phyloP scores from a whole-genome alignment of 768 basidiomycete species.

The Dioszegia hungarica region DNA sequence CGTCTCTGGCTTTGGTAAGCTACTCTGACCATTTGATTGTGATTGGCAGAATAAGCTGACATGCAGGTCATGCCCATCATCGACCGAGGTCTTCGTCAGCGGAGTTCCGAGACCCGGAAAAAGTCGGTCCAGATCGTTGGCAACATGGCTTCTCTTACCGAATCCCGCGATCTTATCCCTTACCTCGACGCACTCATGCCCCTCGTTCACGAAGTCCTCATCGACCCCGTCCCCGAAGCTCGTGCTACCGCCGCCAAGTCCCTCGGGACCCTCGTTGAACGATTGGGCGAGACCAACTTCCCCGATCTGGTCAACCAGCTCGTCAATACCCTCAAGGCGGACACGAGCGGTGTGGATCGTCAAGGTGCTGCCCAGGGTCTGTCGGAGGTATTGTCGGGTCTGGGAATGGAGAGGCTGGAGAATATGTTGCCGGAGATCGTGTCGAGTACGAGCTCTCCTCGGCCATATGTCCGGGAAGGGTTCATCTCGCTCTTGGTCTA shows the following conservation, averaged over 20 bases:
- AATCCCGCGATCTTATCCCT: slow-evolving; percentile 73
- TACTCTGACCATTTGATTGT: not conserved
- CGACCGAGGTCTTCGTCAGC: slow-evolving; percentile 84
- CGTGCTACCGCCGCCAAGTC: slow-evolving; percentile 96
- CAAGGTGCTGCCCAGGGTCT: slow-evolving; percentile 98
- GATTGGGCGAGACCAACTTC: slow-evolving; percentile 89
- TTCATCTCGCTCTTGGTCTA: slow-evolving; percentile 97
- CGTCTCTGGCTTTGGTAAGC: slow-evolving; percentile 77
- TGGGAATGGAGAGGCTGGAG: slow-evolving; percentile 97
- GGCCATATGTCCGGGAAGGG: slow-evolving; percentile 89
- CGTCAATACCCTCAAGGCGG: slow-evolving; percentile 79
- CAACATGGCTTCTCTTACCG: slow-evolving; percentile 60
- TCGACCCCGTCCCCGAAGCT: slow-evolving; percentile 96
- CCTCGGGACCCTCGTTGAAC: slow-evolving; percentile 90
- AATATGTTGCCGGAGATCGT: slow-evolving; percentile 88
- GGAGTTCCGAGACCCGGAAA: slow-evolving; percentile 88
- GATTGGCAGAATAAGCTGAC: not conserved
- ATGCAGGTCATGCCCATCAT: slow-evolving; percentile 72
- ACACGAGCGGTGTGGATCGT: slow-evolving; percentile 89
- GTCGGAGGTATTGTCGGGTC: slow-evolving; percentile 86
- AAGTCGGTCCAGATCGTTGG: slow-evolving; percentile 96
- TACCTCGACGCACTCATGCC: slow-evolving; percentile 86
- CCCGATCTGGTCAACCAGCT: slow-evolving; percentile 90
- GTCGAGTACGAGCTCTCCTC: slow-evolving; percentile 78
- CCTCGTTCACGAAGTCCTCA: slow-evolving; percentile 82